These are phyloP conservation scores for Cicer chorassanicum DNA, from an alignment of 306 rosid genomes.

Conservation along the genomic window DNA sequence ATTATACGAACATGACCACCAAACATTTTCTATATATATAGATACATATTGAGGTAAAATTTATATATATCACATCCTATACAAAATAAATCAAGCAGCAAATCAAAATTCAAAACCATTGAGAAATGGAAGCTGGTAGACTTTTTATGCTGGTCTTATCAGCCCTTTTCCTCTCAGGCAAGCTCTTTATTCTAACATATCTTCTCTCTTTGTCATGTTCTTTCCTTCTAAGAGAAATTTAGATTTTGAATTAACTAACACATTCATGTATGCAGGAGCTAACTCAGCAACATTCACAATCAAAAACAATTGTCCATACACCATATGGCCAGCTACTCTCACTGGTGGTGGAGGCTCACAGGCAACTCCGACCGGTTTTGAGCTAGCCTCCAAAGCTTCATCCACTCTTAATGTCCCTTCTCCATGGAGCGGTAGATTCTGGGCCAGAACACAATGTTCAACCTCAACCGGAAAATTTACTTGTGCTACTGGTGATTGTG, in stretches of 20 bases:
- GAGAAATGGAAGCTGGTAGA: neutral
- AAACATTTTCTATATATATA: too few species aligned
- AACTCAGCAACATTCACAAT: conserved; percentile 44
- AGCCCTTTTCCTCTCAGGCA: neutral
- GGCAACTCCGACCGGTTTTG: conserved; percentile 40
- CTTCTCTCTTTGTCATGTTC: neutral
- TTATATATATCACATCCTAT: neutral
- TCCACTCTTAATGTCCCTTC: conserved; percentile 3
- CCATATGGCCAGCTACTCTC: conserved; percentile 52
- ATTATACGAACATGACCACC: too few species aligned
- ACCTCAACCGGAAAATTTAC: conserved; percentile 30
- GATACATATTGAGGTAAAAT: neutral
- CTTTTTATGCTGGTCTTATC: neutral
- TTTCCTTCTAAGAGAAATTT: neutral
- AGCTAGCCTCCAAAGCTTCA: conserved; percentile 30
- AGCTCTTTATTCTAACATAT: neutral
- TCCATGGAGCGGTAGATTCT: conserved; percentile 54
- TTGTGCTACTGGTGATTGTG: conserved; percentile 50
- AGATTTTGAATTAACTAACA: conserved; percentile 23
- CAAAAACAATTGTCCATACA: conserved; percentile 49
- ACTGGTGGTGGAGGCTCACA: conserved; percentile 43
- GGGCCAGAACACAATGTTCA: conserved; percentile 49
- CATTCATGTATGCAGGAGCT: conserved; percentile 38
- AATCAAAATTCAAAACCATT: neutral
- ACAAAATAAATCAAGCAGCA: neutral